Evolutionary conservation across 2,329 filamentous ascomycete species (phyloP).

Genomic region (Microsporum ferrugineum): DNA sequence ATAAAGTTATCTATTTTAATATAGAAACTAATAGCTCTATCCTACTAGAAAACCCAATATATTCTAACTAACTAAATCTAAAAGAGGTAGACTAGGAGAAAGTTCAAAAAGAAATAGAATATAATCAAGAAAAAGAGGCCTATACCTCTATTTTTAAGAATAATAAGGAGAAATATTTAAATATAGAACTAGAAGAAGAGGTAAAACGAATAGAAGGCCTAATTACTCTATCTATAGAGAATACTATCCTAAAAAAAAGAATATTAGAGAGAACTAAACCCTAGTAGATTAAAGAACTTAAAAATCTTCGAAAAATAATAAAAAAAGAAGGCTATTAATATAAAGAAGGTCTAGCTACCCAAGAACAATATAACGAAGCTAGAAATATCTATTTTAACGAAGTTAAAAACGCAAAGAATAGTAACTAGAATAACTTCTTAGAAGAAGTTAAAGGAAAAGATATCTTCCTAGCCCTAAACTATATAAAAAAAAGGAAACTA

Average conservation of each 20-base stretch:
- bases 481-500: too few species aligned
- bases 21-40: neutral
- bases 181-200: neutral
- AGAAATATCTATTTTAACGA: neutral
- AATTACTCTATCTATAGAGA: neutral
- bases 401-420: too few species aligned
- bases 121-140: neutral
- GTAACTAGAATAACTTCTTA: too few species aligned
- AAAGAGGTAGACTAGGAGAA: neutral
- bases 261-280: neutral
- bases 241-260: neutral
- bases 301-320: neutral
- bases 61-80: neutral
- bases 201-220: neutral
- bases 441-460: too few species aligned
- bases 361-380: neutral
- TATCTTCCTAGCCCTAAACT: too few species aligned
- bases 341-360: neutral
- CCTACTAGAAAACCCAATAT: neutral
- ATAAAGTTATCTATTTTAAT: neutral
- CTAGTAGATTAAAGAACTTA: neutral
- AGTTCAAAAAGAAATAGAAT: neutral
- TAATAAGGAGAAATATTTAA: neutral
- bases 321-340: neutral
- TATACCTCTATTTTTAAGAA: neutral